Base-by-base conservation (phyloP, 2,329 filamentous ascomycete species). In the Ampelomyces quisqualis region DNA sequence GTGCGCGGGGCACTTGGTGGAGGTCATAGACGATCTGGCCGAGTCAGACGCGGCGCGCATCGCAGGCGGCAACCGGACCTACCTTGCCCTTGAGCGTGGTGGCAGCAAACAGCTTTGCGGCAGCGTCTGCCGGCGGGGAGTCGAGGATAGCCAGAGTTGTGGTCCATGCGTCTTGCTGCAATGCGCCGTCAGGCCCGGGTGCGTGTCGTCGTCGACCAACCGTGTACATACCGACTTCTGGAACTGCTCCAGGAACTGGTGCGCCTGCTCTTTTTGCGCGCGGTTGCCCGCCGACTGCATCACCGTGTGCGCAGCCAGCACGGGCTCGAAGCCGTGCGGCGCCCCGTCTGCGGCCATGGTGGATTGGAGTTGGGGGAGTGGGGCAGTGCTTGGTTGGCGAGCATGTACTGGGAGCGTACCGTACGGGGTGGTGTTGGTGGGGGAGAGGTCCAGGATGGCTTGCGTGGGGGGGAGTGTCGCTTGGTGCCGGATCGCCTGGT, bases 21-120 rank as follows among this genome's bases (percentile, higher is more conserved):
- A 97, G 81, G 73, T 98, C 93, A 70, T 95, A 98, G 54, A 90
- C 90, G 58, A 98, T 96, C 93, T 98, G 65, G 32, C 50, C 29
- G 36, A 34, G 46, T 65, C 38, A 68, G 60, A 34, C 28, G 18
- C 22, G 43, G 18, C n/a, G n/a, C 41, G 17, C 24, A 15, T 11
- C n/a, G 6, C 5, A n/a, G 9, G 9, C 10, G 15, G 13, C 7
- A 14, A 4, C 17, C 7, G 9, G 26, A 31, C 73, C 54, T 76
- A 97, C 93, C 85, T 98, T 98, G 77, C 93, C 93, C 75, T 95
- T 95, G 63, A 98, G 76, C 37, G 93, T 98, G 32, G 91, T 97
- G 44, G 93, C 93, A 32, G 93, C 93, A 70, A 98, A 98, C 46
- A 98, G 77, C 68, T 93, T 93, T 18, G 88, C 88, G 68, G 95